Conservation (phyloP, 441 rosid genomes). For the Adansonia rubrostipa region DNA sequence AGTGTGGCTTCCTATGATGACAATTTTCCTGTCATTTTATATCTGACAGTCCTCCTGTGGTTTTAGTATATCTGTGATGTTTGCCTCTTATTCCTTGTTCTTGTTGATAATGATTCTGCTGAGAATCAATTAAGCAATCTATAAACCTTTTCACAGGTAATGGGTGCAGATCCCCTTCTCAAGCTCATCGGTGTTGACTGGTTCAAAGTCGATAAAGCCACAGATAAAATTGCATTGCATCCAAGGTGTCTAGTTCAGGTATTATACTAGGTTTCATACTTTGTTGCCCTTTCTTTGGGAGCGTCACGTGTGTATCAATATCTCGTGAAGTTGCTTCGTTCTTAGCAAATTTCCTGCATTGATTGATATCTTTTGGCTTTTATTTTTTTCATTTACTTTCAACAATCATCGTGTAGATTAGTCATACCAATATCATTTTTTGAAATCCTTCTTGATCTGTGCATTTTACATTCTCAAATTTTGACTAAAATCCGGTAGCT, state of each 20-base stretch:
- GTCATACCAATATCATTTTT: background rate
- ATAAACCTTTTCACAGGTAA: conserved; percentile 52
- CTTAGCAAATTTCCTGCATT: background rate
- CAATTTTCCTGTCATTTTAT: background rate
- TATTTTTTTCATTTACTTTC: background rate
- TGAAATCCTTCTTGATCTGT: background rate
- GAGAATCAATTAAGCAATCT: conserved; percentile 16
- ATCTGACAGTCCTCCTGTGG: background rate
- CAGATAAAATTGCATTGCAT: conserved; percentile 76
- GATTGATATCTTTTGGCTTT: background rate
- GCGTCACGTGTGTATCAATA: background rate
- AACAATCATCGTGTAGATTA: background rate
- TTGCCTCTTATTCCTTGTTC: conserved; percentile 4
- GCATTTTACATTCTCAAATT: conserved; percentile 6
- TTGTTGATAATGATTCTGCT: conserved; percentile 4
- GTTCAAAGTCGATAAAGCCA: conserved; percentile 77
- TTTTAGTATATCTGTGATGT: conserved; percentile 2
- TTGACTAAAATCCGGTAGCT: conserved; percentile 4
- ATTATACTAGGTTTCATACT: conserved; percentile 24
- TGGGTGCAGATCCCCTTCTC: conserved; percentile 95
- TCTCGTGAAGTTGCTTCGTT: conserved; percentile 15
- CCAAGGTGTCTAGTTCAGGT: conserved; percentile 94
- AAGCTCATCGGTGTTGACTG: conserved; percentile 92
- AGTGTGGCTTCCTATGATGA: background rate
- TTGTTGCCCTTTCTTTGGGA: background rate